Conservation (phyloP, 352 stramenopile genomes). For the Globisporangium canariense region DNA sequence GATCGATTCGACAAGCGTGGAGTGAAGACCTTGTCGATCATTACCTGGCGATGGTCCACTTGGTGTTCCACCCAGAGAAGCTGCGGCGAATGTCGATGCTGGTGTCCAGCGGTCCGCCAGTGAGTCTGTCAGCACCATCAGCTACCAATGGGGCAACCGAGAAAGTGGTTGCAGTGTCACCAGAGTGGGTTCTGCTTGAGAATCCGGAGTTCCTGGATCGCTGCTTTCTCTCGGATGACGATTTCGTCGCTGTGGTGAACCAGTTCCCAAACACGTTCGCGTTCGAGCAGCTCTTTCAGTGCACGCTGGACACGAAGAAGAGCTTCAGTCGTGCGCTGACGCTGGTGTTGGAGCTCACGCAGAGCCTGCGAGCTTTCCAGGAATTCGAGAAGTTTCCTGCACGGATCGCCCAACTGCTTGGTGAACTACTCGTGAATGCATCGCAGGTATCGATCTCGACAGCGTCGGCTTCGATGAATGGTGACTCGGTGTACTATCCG, state of each 20-base stretch:
- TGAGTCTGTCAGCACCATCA: slow-evolving; percentile 16
- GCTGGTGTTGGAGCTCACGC: slow-evolving; percentile 71
- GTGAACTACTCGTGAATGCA: slow-evolving; percentile 57
- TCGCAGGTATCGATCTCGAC: slow-evolving; percentile 48
- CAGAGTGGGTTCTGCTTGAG: slow-evolving; percentile 81
- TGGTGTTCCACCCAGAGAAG: slow-evolving; percentile 85
- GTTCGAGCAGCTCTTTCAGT: slow-evolving; percentile 72
- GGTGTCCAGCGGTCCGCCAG: slow-evolving; percentile 56
- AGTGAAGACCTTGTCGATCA: slow-evolving; percentile 81
- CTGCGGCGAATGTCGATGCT: slow-evolving; percentile 65
- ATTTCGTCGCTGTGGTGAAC: slow-evolving; percentile 82
- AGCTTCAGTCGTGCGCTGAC: slow-evolving; percentile 73
- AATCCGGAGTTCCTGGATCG: slow-evolving; percentile 79
- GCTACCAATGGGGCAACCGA: slow-evolving; percentile 24
- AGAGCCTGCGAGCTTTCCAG: slow-evolving; percentile 65
- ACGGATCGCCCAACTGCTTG: slow-evolving; percentile 65
- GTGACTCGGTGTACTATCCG: slow-evolving; percentile 54
- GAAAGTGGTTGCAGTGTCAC: slow-evolving; percentile 32
- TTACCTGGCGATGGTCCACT: slow-evolving; percentile 82
- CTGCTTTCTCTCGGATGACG: slow-evolving; percentile 79
- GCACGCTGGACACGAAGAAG: slow-evolving; percentile 71
- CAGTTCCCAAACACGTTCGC: slow-evolving; percentile 84
- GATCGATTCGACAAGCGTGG: slow-evolving; percentile 59
- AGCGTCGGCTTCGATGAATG: slow-evolving; percentile 19
- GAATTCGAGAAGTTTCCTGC: slow-evolving; percentile 81